Conservation (phyloP, 192 early-diverging fungal genomes). For the Coemansia sp. region DNA sequence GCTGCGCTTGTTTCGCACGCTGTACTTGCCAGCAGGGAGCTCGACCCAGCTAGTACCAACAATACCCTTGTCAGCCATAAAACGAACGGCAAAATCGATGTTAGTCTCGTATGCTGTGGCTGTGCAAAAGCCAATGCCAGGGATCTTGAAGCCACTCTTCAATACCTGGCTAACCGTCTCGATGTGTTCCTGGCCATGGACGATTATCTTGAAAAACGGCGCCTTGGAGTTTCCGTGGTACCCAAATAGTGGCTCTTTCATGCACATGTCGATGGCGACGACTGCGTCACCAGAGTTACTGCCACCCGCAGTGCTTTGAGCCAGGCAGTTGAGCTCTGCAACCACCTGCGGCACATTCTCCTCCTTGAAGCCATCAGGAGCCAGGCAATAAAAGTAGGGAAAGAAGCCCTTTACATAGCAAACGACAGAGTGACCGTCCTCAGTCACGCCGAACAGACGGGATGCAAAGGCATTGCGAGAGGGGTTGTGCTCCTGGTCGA, state of each 20-base stretch:
- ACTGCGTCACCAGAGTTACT: conserved; percentile 18
- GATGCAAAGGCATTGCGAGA: conserved; percentile 60
- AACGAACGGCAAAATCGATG: conserved; percentile 80
- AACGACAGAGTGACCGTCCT: conserved; percentile 84
- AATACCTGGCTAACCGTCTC: conserved; percentile 37
- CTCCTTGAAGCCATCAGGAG: conserved; percentile 77
- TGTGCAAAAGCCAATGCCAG: conserved; percentile 56
- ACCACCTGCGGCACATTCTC: conserved; percentile 58
- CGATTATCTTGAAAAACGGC: conserved; percentile 81
- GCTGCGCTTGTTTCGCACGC: conserved; percentile 40
- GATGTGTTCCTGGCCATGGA: too few species aligned
- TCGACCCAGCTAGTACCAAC: conserved; percentile 93
- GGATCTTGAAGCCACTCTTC: conserved; percentile 62
- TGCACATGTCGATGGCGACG: conserved; percentile 62
- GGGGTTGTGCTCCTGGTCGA: conserved; percentile 77
- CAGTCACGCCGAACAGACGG: conserved; percentile 86
- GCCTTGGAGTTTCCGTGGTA: conserved; percentile 82
- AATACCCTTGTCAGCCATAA: conserved; percentile 92
- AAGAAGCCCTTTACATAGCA: conserved; percentile 90
- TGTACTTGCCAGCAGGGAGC: conserved; percentile 76
- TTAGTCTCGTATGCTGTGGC: conserved; percentile 85
- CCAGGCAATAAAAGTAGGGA: conserved; percentile 94
- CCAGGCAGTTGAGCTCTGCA: conserved; percentile 43
- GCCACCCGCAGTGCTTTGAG: conserved; percentile 38
- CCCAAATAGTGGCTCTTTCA: conserved; percentile 85